Percentiles rank a stretch among this genome's conserved stretches.
Conservation (phyloP, 129 eudicot genomes). For the Flaveria brownii region DNA sequence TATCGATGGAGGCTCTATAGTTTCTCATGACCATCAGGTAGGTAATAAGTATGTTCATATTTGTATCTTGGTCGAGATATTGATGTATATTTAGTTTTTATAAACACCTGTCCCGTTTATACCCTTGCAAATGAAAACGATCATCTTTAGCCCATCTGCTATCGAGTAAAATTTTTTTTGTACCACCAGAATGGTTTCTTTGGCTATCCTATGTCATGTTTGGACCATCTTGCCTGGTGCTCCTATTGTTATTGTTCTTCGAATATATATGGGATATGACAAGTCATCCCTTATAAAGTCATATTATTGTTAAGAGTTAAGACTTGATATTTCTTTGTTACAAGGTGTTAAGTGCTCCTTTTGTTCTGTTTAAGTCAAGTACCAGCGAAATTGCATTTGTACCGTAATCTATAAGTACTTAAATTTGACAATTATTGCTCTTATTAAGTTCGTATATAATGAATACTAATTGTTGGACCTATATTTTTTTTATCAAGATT, state of each 20-base stretch:
- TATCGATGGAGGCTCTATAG: background rate
- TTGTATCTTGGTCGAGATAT: background rate
- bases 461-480: background rate
- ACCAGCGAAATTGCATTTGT: background rate
- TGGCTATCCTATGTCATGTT: background rate
- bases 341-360: background rate
- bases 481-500: background rate
- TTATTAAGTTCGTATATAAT: background rate
- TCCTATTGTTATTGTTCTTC: too few relatives aligned
- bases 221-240: too few relatives aligned
- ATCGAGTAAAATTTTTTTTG: background rate
- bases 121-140: background rate
- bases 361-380: background rate
- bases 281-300: background rate
- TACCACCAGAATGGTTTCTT: background rate
- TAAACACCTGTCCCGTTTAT: background rate
- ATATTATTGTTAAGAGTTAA: background rate
- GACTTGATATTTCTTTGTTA: background rate
- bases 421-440: background rate
- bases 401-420: background rate
- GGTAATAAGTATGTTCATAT: background rate
- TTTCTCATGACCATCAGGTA: background rate
- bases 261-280: background rate
- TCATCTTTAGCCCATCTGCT: background rate
- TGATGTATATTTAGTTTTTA: background rate